These are phyloP conservation scores for Penicillium sp. DNA, from an alignment of 2,329 filamentous ascomycete species.

Conservation along the genomic window DNA sequence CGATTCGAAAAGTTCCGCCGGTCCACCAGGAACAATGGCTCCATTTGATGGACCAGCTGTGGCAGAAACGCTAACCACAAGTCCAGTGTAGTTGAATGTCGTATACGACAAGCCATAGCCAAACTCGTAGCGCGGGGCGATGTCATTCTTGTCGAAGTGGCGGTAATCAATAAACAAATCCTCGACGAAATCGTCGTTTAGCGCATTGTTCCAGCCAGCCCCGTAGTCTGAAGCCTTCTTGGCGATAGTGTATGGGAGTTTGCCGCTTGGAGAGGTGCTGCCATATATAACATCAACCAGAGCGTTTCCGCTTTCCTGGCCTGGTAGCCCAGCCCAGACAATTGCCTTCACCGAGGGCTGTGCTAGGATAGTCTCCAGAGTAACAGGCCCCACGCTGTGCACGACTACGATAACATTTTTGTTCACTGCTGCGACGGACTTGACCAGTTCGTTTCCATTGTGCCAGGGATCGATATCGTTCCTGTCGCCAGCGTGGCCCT, in stretches of 20 bases:
- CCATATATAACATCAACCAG: conserved; percentile 50
- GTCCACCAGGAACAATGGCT: conserved; percentile 41
- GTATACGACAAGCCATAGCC: conserved; percentile 59
- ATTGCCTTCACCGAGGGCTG: conserved; percentile 64
- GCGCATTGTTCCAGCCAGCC: conserved; percentile 9
- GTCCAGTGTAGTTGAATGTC: conserved; percentile 49
- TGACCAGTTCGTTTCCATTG: conserved; percentile 47
- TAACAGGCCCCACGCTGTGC: conserved; percentile 61
- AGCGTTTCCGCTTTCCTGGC: conserved; percentile 51
- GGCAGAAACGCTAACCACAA: conserved; percentile 48
- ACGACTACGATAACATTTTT: conserved; percentile 63
- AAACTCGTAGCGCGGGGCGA: conserved; percentile 55
- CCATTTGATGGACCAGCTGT: conserved; percentile 34
- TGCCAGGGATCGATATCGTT: conserved; percentile 50
- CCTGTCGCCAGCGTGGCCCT: conserved; percentile 57
- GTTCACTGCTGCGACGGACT: conserved; percentile 57
- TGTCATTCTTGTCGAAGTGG: conserved; percentile 51
- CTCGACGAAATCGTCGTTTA: conserved; percentile 47
- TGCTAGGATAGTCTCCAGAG: conserved; percentile 62
- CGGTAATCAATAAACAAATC: conserved; percentile 56
- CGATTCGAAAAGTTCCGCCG: conserved; percentile 54
- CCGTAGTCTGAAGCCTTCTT: conserved; percentile 54
- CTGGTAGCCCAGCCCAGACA: conserved; percentile 63
- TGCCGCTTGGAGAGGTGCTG: conserved; percentile 48
- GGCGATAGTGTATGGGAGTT: conserved; percentile 62